Evolutionary conservation across 2,329 filamentous ascomycete species (phyloP).

Genomic region (Arachnomyces sp.): DNA sequence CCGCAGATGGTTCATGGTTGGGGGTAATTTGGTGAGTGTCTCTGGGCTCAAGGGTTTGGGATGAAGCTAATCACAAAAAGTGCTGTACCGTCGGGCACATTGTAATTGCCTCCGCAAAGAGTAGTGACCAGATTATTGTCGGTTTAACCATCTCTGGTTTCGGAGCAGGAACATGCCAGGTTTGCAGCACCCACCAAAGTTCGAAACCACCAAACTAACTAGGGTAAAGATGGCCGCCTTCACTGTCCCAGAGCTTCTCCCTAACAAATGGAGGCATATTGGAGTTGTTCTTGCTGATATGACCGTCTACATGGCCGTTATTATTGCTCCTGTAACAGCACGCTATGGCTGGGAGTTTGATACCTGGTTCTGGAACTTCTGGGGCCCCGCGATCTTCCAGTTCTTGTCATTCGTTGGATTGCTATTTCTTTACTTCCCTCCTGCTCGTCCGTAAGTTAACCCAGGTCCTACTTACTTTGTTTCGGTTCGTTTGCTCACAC

Average conservation of each 20-base stretch:
- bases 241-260: constrained; percentile 40
- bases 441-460: constrained; percentile 29
- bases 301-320: constrained; percentile 37
- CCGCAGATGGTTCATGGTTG: constrained; percentile 39
- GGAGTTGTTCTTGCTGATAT: constrained; percentile 37
- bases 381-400: constrained; percentile 35
- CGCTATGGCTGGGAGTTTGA: constrained; percentile 32
- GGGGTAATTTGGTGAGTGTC: constrained; percentile 32
- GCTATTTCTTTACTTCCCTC: constrained; percentile 34
- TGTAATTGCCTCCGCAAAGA: constrained; percentile 33
- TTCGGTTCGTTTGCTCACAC: constrained; percentile 16
- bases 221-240: constrained; percentile 31
- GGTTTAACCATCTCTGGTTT: constrained; percentile 38
- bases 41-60: not conserved
- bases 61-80: not conserved
- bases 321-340: constrained; percentile 40
- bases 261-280: constrained; percentile 43
- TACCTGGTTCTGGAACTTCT: constrained; percentile 41
- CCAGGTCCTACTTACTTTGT: constrained; percentile 22
- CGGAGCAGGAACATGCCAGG: constrained; percentile 38
- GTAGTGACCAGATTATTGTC: constrained; percentile 31
- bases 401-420: constrained; percentile 39
- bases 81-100: constrained; percentile 33
- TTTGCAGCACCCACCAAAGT: constrained; percentile 10
- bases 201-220: not conserved